Percentiles rank a stretch among this genome's conserved stretches.
Evolutionary conservation across 441 rosid genomes (phyloP).

Genomic region (Gossypium gossypioides): DNA sequence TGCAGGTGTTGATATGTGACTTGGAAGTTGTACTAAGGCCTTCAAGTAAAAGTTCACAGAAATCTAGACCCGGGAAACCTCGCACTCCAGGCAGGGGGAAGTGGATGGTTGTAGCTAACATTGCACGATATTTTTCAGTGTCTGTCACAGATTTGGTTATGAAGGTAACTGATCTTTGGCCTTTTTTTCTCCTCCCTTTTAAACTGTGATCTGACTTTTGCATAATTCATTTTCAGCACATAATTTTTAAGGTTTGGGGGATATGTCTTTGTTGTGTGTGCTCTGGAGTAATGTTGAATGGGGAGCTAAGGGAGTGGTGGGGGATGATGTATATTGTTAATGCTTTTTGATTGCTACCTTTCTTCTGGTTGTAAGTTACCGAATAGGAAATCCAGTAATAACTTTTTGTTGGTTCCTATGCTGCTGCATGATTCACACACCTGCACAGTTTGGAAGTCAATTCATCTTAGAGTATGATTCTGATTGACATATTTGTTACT

Average conservation of each 20-base stretch:
- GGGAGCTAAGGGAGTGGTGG: neutral
- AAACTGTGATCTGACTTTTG: neutral
- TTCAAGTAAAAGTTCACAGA: slow-evolving; percentile 42
- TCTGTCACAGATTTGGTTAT: slow-evolving; percentile 72
- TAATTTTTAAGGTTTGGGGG: neutral
- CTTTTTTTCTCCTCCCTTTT: neutral
- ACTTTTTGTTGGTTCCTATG: neutral
- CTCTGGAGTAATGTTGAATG: neutral
- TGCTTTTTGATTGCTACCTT: neutral
- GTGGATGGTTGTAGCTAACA: slow-evolving; percentile 82
- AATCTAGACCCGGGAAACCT: slow-evolving; percentile 44
- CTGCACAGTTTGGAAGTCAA: neutral
- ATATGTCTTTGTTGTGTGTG: neutral
- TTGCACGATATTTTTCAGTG: slow-evolving; percentile 83
- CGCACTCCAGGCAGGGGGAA: slow-evolving; percentile 72
- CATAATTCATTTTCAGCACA: neutral
- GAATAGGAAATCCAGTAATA: neutral
- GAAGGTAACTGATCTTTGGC: slow-evolving; percentile 43
- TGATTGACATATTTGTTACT: slow-evolving; percentile 5
- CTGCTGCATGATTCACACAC: neutral
- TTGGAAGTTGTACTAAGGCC: slow-evolving; percentile 75
- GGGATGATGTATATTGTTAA: neutral
- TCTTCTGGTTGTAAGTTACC: neutral
- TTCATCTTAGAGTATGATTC: neutral
- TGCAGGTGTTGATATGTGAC: slow-evolving; percentile 72